Evolutionary conservation across 1,284 basidiomycete genomes (phyloP), one percentile per base, ranked within the genome.

Genomic region (Ustilago hordei): DNA sequence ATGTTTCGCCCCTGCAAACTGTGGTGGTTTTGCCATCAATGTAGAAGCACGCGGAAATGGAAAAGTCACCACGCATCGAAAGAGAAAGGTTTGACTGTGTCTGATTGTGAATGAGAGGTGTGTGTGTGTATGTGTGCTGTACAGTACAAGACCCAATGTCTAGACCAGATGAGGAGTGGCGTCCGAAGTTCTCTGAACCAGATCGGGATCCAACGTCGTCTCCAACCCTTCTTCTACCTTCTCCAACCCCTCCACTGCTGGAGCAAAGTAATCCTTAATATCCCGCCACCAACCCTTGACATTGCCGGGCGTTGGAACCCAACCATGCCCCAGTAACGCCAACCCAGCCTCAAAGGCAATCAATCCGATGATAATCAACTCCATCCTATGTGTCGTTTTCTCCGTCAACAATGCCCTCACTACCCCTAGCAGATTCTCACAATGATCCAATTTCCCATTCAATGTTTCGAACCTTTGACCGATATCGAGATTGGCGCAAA

Each of bases 371-470:
- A 84, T 84, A 55, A 84, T 82, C 28, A 84, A 48, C 68, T 84
- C 84, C 83, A 85, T 85, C 32, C 82, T 69, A 59, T 85, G 84
- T 38, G 79, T 81, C 31, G 75, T 77, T 28, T 75, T 70, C 60
- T 85, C 84, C 11, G 84, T 85, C 28, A 84, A 67, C 39, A 85
- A 61, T 31, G 84, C 84, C n/a, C 84, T 69, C 35, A 85, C 74
- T 2, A 84, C 77, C 0, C 75, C 81, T 11, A 85, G 56, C 34
- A 85, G 59, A 50, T 85, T 81, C 55, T 85, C 84, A 62, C 81
- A 80, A 60, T 84, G 81, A 60, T 85, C 78, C 28, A 85, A 67
- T 68, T 85, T 85, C 52, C 83, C 83, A 50, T 85, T 85, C 19
- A 84, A 55, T 19, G 81, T 77, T 36, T 78, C 79, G 57, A 85